A percentile compares a stretch with the other conserved stretches of the same genome.
These are phyloP conservation scores for Aurantiochytrium sp. DNA, from an alignment of 108 stramenopile genomes.

Conservation along the genomic window DNA sequence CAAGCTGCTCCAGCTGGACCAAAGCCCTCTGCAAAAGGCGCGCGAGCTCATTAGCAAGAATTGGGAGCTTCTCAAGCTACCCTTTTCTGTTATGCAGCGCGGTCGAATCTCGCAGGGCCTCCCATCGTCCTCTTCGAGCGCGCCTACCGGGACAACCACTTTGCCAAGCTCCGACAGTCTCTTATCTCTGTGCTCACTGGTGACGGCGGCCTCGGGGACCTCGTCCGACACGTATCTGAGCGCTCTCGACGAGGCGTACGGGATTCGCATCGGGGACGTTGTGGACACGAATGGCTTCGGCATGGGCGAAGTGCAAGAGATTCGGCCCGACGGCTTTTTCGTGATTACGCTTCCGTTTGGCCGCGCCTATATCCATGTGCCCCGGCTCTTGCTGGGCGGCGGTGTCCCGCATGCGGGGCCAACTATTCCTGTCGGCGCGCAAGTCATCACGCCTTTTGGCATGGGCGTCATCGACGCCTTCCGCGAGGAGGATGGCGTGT, in stretches of 20 bases:
- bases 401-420: slow-evolving; percentile 11
- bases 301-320: neutral
- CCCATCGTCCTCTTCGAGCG: neutral
- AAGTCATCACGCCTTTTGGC: slow-evolving; percentile 44
- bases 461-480: slow-evolving; percentile 42
- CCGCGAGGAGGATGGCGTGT: slow-evolving; percentile 44
- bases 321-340: neutral
- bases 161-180: neutral
- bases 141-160: neutral
- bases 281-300: slow-evolving; percentile 26
- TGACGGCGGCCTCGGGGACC: neutral
- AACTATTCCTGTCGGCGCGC: slow-evolving; percentile 34
- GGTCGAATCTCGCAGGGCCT: neutral
- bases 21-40: slow-evolving; percentile 15
- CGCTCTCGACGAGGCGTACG: neutral
- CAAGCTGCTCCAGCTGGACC: neutral
- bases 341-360: neutral
- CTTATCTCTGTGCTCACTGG: neutral
- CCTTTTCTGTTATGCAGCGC: neutral
- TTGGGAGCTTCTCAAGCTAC: slow-evolving; percentile 11
- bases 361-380: slow-evolving; percentile 44
- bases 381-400: neutral
- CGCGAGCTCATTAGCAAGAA: neutral
- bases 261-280: neutral
- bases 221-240: neutral